Conservation (phyloP, 2,329 filamentous ascomycete genomes). For the Neonectria ditissima region DNA sequence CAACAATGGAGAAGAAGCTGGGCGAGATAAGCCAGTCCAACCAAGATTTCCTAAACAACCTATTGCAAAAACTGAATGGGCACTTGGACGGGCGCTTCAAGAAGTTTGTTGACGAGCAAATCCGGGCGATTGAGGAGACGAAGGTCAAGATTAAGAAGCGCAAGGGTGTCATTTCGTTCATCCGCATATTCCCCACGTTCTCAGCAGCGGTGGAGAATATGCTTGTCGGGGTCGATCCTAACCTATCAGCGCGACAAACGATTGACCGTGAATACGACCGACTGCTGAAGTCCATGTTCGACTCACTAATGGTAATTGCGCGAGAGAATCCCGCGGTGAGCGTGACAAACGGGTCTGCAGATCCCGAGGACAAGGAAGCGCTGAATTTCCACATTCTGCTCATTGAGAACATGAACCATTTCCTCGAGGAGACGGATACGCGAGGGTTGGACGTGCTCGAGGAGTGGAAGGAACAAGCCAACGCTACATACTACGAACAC, state of each 20-base stretch:
- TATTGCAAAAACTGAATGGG: conserved; percentile 83
- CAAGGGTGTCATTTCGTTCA: conserved; percentile 95
- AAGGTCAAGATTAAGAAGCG: conserved; percentile 99
- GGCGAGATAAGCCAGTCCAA: conserved; percentile 87
- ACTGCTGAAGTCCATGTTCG: conserved; percentile 95
- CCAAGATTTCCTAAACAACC: conserved; percentile 87
- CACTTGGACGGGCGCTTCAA: conserved; percentile 81
- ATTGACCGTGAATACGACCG: conserved; percentile 90
- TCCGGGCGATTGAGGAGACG: conserved; percentile 95
- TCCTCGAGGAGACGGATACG: conserved; percentile 89
- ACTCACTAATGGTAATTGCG: conserved; percentile 94
- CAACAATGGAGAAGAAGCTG: conserved; percentile 82
- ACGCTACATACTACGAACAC: conserved; percentile 85
- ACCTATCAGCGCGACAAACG: conserved; percentile 75
- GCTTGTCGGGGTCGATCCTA: conserved; percentile 69
- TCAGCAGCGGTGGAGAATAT: conserved; percentile 86
- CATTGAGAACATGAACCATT: conserved; percentile 99
- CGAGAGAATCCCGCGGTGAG: conserved; percentile 70
- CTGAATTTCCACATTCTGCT: conserved; percentile 97
- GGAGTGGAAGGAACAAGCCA: conserved; percentile 84
- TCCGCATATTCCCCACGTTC: conserved; percentile 92
- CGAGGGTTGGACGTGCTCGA: conserved; percentile 80
- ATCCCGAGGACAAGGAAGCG: conserved; percentile 91
- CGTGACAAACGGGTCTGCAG: conserved; percentile 58
- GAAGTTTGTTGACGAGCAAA: conserved; percentile 93